phyloP scores from a whole-genome alignment of 2,329 filamentous ascomycete genomes.

The Macrophomina phaseolina region DNA sequence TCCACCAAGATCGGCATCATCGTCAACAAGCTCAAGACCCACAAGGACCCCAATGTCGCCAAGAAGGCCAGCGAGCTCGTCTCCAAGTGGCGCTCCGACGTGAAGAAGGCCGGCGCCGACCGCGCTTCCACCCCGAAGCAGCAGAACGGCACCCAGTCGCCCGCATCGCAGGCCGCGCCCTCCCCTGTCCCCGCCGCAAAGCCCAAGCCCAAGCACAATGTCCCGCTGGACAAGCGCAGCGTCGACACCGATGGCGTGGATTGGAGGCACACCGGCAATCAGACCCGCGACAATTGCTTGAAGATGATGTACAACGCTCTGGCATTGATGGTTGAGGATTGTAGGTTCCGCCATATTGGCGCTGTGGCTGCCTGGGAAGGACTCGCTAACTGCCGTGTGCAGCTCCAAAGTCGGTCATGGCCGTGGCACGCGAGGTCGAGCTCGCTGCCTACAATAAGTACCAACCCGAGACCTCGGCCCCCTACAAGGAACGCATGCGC shows the following conservation, averaged over 20 bases:
- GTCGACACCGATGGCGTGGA: conserved; percentile 83
- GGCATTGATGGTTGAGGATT: conserved; percentile 68
- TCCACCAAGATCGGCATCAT: conserved; percentile 90
- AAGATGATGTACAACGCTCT: conserved; percentile 94
- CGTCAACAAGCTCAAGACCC: conserved; percentile 82
- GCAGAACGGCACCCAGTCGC: conserved; percentile 47
- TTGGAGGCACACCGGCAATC: conserved; percentile 74
- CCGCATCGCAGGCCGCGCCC: conserved; percentile 45
- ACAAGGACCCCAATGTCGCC: conserved; percentile 76
- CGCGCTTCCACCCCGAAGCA: conserved; percentile 55
- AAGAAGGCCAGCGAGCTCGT: conserved; percentile 82
- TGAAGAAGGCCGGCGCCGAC: conserved; percentile 61
- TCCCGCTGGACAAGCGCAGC: conserved; percentile 76
- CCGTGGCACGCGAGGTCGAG: conserved; percentile 74
- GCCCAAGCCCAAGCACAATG: conserved; percentile 59
- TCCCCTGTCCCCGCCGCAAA: conserved; percentile 59
- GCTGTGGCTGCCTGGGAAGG: not conserved
- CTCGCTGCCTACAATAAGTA: conserved; percentile 72
- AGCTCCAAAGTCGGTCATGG: conserved; percentile 70
- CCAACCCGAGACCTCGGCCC: conserved; percentile 68
- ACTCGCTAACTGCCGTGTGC: conserved; percentile 24
- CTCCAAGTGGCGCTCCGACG: conserved; percentile 81
- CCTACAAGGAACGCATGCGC: conserved; percentile 88
- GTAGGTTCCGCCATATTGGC: conserved; percentile 39
- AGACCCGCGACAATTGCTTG: conserved; percentile 81